Conservation (phyloP, 768 basidiomycete species). For the Lactarius sanguifluus region DNA sequence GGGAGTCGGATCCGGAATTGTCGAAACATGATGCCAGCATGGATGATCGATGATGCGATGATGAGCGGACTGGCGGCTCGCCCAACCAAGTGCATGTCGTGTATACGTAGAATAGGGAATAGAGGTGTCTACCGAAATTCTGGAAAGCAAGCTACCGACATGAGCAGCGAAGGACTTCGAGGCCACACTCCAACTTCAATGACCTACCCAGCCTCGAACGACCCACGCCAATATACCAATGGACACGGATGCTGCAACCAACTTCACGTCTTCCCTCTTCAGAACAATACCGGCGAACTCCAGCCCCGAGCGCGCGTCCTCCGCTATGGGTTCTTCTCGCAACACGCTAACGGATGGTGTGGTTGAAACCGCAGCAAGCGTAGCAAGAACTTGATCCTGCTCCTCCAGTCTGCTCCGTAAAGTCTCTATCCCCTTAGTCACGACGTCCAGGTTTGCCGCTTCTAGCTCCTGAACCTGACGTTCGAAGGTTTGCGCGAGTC, state of each 20-base stretch:
- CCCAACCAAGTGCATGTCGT: neutral
- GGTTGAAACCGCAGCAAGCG: conserved; percentile 5
- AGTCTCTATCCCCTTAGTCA: conserved; percentile 8
- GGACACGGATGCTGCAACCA: conserved; percentile 10
- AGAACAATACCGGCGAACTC: conserved; percentile 23
- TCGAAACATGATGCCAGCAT: neutral
- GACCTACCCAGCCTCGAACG: conserved; percentile 16
- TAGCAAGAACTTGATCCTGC: conserved; percentile 16
- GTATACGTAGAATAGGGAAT: neutral
- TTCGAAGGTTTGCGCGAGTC: conserved; percentile 88
- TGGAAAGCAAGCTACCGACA: neutral
- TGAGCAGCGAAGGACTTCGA: neutral
- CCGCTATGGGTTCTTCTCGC: neutral
- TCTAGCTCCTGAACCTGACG: conserved; percentile 62
- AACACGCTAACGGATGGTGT: too few species aligned
- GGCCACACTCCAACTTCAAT: conserved; percentile 6
- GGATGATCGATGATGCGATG: neutral
- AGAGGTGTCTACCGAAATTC: neutral
- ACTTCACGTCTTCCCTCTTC: neutral
- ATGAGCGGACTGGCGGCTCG: neutral
- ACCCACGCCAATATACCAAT: conserved; percentile 18
- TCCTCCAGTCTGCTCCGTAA: conserved; percentile 22
- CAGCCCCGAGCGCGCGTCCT: conserved; percentile 8
- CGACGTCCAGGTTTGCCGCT: conserved; percentile 40
- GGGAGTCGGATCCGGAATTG: neutral